Evolutionary conservation across 2,329 filamentous ascomycete genomes (phyloP).

Genomic region (Epichloe glyceriae): DNA sequence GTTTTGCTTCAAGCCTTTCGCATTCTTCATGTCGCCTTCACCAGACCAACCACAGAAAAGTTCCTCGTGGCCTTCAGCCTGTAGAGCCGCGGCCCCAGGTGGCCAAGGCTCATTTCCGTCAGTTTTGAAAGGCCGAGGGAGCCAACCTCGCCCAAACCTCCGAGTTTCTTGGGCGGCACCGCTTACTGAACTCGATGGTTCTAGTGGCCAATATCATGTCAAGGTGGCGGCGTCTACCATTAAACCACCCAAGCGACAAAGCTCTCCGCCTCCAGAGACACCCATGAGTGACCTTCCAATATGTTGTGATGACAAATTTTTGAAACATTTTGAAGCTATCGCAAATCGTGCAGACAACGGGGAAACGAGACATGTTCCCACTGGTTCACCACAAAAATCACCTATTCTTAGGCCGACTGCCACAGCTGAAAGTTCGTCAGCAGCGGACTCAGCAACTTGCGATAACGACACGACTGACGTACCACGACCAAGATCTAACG

Average conservation of each 20-base stretch:
- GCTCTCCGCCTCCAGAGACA: conserved; percentile 32
- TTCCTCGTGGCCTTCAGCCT: neutral
- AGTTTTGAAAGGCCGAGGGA: conserved; percentile 19
- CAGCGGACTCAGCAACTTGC: conserved; percentile 10
- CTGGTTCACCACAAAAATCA: conserved; percentile 24
- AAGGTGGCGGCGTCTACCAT: no score
- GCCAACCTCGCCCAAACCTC: neutral
- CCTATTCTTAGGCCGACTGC: conserved; percentile 13
- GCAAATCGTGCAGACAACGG: conserved; percentile 22
- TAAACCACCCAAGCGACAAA: conserved; percentile 10
- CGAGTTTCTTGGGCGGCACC: conserved; percentile 4
- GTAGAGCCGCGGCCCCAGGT: neutral
- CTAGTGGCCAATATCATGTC: neutral
- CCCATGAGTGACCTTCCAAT: conserved; percentile 21
- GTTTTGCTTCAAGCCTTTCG: conserved; percentile 38
- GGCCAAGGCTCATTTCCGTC: conserved; percentile 14
- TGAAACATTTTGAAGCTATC: conserved; percentile 34
- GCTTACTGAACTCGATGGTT: neutral
- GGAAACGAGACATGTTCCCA: conserved; percentile 24
- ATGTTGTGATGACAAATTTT: conserved; percentile 25
- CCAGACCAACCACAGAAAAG: conserved; percentile 20
- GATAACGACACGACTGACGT: neutral
- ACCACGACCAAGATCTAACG: neutral
- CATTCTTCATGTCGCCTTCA: conserved; percentile 38
- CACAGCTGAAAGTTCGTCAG: conserved; percentile 15